Percentiles rank a stretch among this genome's conserved stretches.
Conservation (phyloP, 2,329 filamentous ascomycete genomes). For the Arthrobotrys pseudoclavata region DNA sequence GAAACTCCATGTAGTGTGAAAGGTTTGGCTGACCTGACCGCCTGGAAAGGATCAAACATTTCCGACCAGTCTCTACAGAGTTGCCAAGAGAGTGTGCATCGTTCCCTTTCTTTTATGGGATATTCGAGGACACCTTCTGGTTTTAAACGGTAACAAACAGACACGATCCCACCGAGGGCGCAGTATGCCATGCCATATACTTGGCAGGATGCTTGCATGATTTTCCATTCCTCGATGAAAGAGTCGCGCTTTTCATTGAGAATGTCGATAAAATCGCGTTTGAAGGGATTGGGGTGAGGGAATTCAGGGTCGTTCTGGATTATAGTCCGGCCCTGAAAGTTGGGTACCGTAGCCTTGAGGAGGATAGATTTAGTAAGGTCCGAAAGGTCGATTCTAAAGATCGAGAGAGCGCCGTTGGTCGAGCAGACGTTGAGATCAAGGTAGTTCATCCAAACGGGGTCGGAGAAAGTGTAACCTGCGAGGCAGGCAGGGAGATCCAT, state of each 20-base stretch:
- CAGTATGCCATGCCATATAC: constrained; percentile 57
- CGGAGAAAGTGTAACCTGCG: constrained; percentile 45
- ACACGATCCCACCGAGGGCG: constrained; percentile 46
- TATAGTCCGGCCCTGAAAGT: constrained; percentile 26
- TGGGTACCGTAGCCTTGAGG: constrained; percentile 34
- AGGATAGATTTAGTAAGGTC: constrained; percentile 37
- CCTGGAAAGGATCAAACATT: constrained; percentile 50
- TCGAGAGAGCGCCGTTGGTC: constrained; percentile 50
- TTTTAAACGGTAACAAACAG: constrained; percentile 54
- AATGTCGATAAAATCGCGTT: constrained; percentile 54
- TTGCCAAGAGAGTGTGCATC: constrained; percentile 56
- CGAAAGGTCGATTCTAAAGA: constrained; percentile 48
- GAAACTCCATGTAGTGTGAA: constrained; percentile 44
- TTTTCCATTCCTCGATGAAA: constrained; percentile 55
- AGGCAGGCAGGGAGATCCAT: constrained; percentile 40
- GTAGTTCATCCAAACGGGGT: constrained; percentile 52
- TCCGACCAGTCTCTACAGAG: constrained; percentile 44
- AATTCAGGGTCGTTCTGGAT: constrained; percentile 39
- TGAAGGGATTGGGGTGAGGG: constrained; percentile 39
- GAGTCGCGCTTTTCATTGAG: constrained; percentile 51
- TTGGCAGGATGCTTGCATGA: constrained; percentile 50
- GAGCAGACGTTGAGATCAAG: constrained; percentile 47
- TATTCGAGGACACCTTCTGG: constrained; percentile 58
- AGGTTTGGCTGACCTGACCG: constrained; percentile 29
- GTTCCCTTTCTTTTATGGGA: constrained; percentile 54